Percentiles rank a stretch among this genome's conserved stretches.
These are phyloP conservation scores for Sporothrix inflata DNA, from an alignment of 2,329 filamentous ascomycete genomes.

Conservation along the genomic window DNA sequence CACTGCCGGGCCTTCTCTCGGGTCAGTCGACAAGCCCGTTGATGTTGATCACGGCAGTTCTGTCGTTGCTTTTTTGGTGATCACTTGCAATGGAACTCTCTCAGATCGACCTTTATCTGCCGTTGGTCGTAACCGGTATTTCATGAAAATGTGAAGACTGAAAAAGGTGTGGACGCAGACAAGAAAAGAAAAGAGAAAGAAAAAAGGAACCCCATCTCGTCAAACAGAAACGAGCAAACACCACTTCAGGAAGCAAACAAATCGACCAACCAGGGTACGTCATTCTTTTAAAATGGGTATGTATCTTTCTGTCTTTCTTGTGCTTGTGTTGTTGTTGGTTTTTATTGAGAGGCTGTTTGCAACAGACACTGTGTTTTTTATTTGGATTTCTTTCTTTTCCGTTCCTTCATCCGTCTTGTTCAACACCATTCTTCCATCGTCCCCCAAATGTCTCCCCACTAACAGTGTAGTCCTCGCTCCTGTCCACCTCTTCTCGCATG, in stretches of 20 bases:
- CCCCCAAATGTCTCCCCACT: not conserved
- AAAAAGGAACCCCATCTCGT: not conserved
- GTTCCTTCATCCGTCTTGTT: no score
- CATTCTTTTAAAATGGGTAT: not conserved
- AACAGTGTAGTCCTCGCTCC: constrained; percentile 41
- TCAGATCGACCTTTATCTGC: not conserved
- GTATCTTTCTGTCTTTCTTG: not conserved
- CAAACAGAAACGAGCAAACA: not conserved
- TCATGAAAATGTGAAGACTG: not conserved
- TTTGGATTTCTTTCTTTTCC: not conserved
- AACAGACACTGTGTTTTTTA: no score
- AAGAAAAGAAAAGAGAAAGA: not conserved
- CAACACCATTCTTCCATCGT: not conserved
- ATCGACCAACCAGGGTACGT: not conserved
- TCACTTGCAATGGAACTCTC: not conserved
- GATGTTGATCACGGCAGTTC: not conserved
- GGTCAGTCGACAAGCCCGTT: not conserved
- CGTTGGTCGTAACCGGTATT: not conserved
- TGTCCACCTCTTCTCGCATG: constrained; percentile 71
- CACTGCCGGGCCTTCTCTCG: not conserved
- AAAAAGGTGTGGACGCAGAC: not conserved
- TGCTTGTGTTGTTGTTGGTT: no score
- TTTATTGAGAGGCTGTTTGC: no score
- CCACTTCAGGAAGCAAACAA: not conserved
- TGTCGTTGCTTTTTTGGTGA: not conserved